Evolutionary conservation across 176 grass and related monocot genomes (phyloP), one percentile per base, ranked within the genome.

Genomic region (Avena insularis): DNA sequence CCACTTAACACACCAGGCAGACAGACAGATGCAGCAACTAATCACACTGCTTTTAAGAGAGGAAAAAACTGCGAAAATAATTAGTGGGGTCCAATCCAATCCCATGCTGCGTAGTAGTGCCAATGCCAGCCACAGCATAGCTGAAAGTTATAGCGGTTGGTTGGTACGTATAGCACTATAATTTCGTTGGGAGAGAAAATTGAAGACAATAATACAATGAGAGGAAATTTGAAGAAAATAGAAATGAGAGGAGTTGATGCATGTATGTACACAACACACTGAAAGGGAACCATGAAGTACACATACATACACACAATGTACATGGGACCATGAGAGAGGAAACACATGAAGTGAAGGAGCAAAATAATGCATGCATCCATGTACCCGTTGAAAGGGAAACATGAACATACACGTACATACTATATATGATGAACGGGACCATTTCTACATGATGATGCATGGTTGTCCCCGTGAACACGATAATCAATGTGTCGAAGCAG

Each of bases 21-120:
- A 27, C 61, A 43, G 40, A 27, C 61, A 13, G 1, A 13, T 64
- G 3, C 1, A 29, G 61, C 61, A 64, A 7, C 12, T 66, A 66
- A 66, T 33, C 8, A 21, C 35, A 69, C 33, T 69, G 14, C 29
- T 69, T 36, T 43, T 6, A 43, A 43, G 7, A 16, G 12, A 8
- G 31, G 23, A 60, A 4, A n/a, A 66, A 33, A 0, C 54, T 85
- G 46, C 19, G 65, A 11, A 48, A 48, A 8, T 48, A 53, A 4
- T 63, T 63, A 12, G 16, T 54, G 46, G 61, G 82, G 59, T 35
- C 16, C 71, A 21, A 83, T 35, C 16, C 71, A 21, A 83, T 15
- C 2, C 61, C 16, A 35, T 43, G 40, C 40, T 43, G 40, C 40
- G 40, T 43, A 43, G 40, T 43, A 6, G 40, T 43, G 7, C 40